Evolutionary conservation across 2,329 filamentous ascomycete species (phyloP), one percentile per base, ranked within the genome.

Genomic region (Diaporthe longicolla): DNA sequence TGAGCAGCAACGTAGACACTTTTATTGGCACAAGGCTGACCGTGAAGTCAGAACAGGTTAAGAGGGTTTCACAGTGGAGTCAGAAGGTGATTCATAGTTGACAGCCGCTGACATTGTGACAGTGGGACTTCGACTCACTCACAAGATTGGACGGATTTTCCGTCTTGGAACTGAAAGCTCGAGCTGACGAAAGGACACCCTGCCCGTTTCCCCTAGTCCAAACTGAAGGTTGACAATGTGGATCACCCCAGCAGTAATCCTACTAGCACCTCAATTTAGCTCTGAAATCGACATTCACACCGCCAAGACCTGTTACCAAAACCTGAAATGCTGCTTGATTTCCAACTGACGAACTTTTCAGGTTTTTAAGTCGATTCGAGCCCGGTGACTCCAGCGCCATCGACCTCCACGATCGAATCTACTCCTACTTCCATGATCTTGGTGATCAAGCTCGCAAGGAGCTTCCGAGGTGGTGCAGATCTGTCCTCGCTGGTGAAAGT

Each of bases 401-500:
- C 32, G 58, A 63, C 40, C 40, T 43, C 40, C 15, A 5, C 40
- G 15, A 4, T 17, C 5, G 40, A 43, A 5, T 43, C 40, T 43
- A 17, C 11, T 24, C n/a, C 48, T 50, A 8, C 57, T n/a, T 32
- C 32, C 35, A 24, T 35, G 21, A 54, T 26, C 21, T 40, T 24
- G 9, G 45, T 32, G 11, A 24, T 55, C 45, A 55, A 21, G 45
- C 35, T 71, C 32, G n/a, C 57, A 19, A 45, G 43, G 19, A 63
- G 37, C 32, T 54, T 35, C 3, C 29, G 45, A 26, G 26, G 29
- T 21, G 63, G 32, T 35, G 21, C 26, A 43, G 50, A 59, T n/a
- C 87, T 85, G 9, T 61, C 72, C 48, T 79, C 82, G 0, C 77
- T 71, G 19, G 81, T 79, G 81, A 85, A 84, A 26, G 19, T 32